phyloP scores from a whole-genome alignment of 108 stramenopile species.

The Nitzschia palea region DNA sequence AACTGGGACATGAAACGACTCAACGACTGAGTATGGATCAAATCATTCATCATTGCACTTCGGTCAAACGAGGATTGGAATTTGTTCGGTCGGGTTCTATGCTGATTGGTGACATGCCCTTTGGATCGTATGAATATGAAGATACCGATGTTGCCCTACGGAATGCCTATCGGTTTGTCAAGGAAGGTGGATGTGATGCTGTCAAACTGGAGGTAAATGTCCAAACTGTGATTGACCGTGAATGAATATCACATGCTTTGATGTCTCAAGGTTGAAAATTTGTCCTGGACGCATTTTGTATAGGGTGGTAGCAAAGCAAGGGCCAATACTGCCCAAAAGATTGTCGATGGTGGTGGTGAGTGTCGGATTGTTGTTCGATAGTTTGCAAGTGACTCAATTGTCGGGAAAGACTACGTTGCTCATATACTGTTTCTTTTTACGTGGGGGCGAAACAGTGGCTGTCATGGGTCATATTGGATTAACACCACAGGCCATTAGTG shows the following conservation, averaged over 20 bases:
- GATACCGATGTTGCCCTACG: conserved; percentile 83
- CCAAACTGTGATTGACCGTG: no score
- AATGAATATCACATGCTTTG: no score
- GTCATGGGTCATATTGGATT: conserved; percentile 98
- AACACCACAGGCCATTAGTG: conserved; percentile 95
- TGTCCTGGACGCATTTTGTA: not conserved
- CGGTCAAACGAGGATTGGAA: conserved; percentile 81
- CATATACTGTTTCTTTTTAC: not conserved
- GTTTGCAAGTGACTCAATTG: no score
- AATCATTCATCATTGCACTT: conserved; percentile 96
- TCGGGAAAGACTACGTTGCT: no score
- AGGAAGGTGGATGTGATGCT: conserved; percentile 89
- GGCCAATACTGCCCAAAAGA: conserved; percentile 70
- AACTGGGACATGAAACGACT: conserved; percentile 95
- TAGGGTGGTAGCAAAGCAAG: conserved; percentile 73
- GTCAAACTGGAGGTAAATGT: conserved; percentile 91
- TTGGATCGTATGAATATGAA: conserved; percentile 92
- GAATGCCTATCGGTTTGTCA: conserved; percentile 91
- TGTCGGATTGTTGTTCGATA: not conserved
- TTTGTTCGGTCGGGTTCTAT: conserved; percentile 40
- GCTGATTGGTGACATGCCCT: conserved; percentile 98
- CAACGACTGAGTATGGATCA: conserved; percentile 95
- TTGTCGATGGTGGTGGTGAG: conserved; percentile 91
- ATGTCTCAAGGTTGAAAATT: no score
- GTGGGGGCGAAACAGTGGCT: conserved; percentile 58